Percentiles rank a stretch among this genome's conserved stretches.
phyloP scores from a whole-genome alignment of 176 grass and related monocot genomes.

The Carex parvula region DNA sequence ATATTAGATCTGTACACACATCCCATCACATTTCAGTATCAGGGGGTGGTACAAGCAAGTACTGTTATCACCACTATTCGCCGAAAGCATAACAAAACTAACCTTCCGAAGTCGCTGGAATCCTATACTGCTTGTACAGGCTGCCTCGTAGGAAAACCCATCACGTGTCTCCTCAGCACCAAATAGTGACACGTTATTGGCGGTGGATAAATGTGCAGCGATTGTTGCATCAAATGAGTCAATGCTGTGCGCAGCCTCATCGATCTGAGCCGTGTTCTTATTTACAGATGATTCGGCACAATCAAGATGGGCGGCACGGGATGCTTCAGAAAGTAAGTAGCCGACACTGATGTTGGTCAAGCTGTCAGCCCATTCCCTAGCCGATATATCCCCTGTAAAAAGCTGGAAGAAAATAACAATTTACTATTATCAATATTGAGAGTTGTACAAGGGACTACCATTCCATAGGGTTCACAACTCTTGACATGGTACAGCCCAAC shows the following conservation, averaged over 20 bases:
- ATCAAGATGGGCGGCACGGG: constrained; percentile 49
- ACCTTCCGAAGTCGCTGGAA: constrained; percentile 73
- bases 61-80: constrained; percentile 17
- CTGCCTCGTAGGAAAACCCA: constrained; percentile 59
- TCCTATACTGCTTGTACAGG: constrained; percentile 38
- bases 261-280: constrained; percentile 32
- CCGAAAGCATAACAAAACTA: constrained; percentile 8
- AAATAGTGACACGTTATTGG: constrained; percentile 47
- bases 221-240: constrained; percentile 96
- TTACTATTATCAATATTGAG: not conserved
- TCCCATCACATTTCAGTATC: not conserved
- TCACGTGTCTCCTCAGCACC: constrained; percentile 91
- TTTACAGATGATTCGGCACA: constrained; percentile 39
- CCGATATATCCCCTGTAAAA: constrained; percentile 30
- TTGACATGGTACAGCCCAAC: not conserved
- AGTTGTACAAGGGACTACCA: not conserved
- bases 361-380: constrained; percentile 87
- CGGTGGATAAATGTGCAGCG: constrained; percentile 69
- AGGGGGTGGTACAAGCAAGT: not conserved
- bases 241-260: constrained; percentile 55
- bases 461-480: not conserved
- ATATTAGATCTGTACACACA: not conserved
- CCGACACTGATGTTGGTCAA: constrained; percentile 89
- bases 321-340: constrained; percentile 89
- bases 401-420: not conserved